These are phyloP conservation scores for Paraleonurus japonicus DNA, from an alignment of 257 asterid species.

Conservation along the genomic window DNA sequence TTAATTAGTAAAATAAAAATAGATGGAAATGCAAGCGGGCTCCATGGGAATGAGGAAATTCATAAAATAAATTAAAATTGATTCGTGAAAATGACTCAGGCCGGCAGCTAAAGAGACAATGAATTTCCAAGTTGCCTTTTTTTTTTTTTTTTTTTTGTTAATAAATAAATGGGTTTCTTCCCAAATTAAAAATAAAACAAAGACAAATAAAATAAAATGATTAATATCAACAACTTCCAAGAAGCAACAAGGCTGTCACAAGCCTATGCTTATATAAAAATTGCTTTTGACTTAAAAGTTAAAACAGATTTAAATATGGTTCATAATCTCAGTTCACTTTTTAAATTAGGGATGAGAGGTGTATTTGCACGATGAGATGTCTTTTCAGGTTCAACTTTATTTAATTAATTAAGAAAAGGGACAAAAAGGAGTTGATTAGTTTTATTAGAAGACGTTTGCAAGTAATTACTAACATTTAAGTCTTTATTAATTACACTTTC, in stretches of 20 bases:
- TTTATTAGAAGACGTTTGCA: background rate
- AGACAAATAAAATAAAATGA: constrained; percentile 4
- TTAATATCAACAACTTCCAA: constrained; percentile 36
- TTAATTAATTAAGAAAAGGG: constrained; percentile 1
- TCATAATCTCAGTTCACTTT: constrained; percentile 31
- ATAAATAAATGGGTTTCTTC: background rate
- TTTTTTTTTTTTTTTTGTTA: background rate
- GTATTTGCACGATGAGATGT: constrained; percentile 39
- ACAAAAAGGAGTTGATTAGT: background rate
- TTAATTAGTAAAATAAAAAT: background rate
- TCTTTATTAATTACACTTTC: background rate
- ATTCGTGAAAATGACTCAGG: constrained; percentile 30
- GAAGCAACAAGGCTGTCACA: constrained; percentile 38
- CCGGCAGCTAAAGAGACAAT: constrained; percentile 31
- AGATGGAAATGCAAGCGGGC: background rate
- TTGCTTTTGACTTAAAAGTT: constrained; percentile 29
- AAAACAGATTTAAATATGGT: constrained; percentile 11
- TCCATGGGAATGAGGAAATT: constrained; percentile 18
- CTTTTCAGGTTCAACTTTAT: constrained; percentile 26
- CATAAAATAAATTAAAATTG: constrained; percentile 17
- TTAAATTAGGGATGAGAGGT: constrained; percentile 4
- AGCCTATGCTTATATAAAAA: constrained; percentile 3
- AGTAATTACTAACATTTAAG: background rate
- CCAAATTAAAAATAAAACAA: background rate
- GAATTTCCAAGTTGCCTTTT: constrained; percentile 28